Conservation (phyloP, 495 filamentous ascomycete genomes). For the Hyphodiscus hymeniophilus region DNA sequence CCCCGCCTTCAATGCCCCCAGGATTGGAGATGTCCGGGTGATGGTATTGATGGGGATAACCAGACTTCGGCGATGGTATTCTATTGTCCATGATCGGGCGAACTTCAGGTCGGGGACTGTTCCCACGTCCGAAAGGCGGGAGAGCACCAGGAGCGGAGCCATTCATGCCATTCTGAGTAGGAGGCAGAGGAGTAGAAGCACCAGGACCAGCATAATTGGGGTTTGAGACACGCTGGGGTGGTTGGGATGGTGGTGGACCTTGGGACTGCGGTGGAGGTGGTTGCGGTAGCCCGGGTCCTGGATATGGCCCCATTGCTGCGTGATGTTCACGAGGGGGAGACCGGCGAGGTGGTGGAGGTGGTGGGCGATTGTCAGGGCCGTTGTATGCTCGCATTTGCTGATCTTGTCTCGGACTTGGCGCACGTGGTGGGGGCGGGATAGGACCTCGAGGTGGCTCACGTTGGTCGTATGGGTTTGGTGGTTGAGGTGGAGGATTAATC, state of each 20-base stretch:
- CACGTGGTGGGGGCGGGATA: constrained; percentile 53
- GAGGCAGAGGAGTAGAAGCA: constrained; percentile 38
- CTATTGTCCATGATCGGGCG: constrained; percentile 80
- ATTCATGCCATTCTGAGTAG: constrained; percentile 47
- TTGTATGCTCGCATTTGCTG: constrained; percentile 52
- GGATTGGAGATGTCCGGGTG: constrained; percentile 45
- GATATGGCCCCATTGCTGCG: constrained; percentile 52
- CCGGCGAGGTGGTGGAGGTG: constrained; percentile 22
- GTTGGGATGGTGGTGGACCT: constrained; percentile 28
- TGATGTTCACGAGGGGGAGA: constrained; percentile 28
- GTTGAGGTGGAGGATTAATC: constrained; percentile 63
- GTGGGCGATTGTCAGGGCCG: constrained; percentile 52
- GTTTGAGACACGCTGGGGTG: constrained; percentile 57
- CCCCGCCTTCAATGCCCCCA: constrained; percentile 66
- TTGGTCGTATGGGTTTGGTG: constrained; percentile 72
- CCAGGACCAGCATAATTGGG: constrained; percentile 55
- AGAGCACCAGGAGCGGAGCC: constrained; percentile 29
- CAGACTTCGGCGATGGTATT: constrained; percentile 73
- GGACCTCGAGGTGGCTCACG: constrained; percentile 58
- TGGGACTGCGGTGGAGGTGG: constrained; percentile 52
- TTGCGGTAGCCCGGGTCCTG: constrained; percentile 40
- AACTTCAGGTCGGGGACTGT: constrained; percentile 76
- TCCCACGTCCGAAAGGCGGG: constrained; percentile 47
- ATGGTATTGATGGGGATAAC: constrained; percentile 69
- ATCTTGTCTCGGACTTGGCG: constrained; percentile 61